Evolutionary conservation across 2,329 filamentous ascomycete genomes (phyloP), one percentile per base, ranked within the genome.

Genomic region (Cladophialophora exuberans): DNA sequence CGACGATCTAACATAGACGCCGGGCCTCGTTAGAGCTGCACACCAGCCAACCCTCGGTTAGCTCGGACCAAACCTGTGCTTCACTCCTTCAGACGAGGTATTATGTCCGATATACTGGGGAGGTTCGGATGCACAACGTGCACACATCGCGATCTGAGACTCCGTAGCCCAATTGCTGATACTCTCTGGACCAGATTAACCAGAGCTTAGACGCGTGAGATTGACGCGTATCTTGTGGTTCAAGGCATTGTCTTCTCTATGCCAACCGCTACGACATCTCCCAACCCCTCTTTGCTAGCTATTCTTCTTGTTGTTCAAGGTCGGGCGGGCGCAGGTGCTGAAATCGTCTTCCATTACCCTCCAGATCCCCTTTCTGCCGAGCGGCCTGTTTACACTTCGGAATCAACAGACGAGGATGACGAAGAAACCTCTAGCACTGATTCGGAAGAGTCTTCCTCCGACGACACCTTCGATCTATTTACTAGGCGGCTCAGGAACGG

Each of bases 281-380:
- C 78, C 47, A 79, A 83, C 63, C 76, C 81, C 38, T 81, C 78
- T 59, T 77, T 86, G 43, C 70, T 92, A 47, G 88, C 86, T 36
- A 83, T 93, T 54, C 83, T 89, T 47, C 81, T 93, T 33, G 83
- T 91, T 62, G 84, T 89, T 65, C 83, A 88, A 62, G 89, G 88
- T 28, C 84, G 87, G 62, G 87, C 89, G 64, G 90, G 90, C 13
- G 88, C 90, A 23, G 90, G 90, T 13, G 88, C 90, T 31, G 84
- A 85, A 61, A 87, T 94, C 65, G 87, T 94, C 65, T 96, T 92
- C 71, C 89, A 96, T 72, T 94, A 94, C 67, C 90, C 90, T n/a
- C 81, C 85, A 69, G 62, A 57, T 57, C 70, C 55, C 71, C 73
- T 62, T 20, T 38, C 56, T 3, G 44, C 60, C 10, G 56, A 54